Evolutionary conservation across 2,329 filamentous ascomycete species (phyloP), one percentile per base, ranked within the genome.

Genomic region (Alternaria atra): DNA sequence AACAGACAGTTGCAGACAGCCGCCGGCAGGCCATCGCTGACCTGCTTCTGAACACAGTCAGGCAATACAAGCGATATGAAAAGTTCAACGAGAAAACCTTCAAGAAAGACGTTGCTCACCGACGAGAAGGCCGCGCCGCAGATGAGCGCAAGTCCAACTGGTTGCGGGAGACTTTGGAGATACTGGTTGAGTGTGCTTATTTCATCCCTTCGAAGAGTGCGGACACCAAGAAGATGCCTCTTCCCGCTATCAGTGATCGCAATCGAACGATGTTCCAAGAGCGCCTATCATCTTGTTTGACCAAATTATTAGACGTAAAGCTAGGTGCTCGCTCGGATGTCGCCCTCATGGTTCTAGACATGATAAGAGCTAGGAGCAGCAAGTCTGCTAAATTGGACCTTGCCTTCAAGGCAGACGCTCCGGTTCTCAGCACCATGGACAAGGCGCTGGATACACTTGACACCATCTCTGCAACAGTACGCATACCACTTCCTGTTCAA

Each of bases 271-370:
- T 85, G 46, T 86, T 87, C 66, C 84, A 84, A 47, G 83, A 83
- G 59, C 82, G 86, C 34, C 79, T 88, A 35, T 84, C 82, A 50
- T 87, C 86, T 4, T 85, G 83, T 64, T 73, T 88, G 23, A 84
- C 84, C 47, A 82, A 82, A 59, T 69, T 87, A 1, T 80, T 87
- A 25, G 64, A 62, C 20, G 64, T 73, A 15, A 61, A 70, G 25
- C 60, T 64, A 27, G 64, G 64, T 23, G 63, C 68, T 1, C 65
- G 67, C 25, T 64, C 73, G 23, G 67, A 71, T 42, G 73, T 74
- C 54, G 74, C 74, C 37, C 53, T 72, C 17, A 59, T 73, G 68
- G 63, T 76, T 10, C 60, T 77, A 27, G 61, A 58, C n/a, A 70
- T 77, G 62, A 71, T 78, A 43, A 66, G 67, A 32, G 51, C 67